Evolutionary conservation across 2,329 filamentous ascomycete species (phyloP), one percentile per base, ranked within the genome.

Genomic region (Amylocarpus encephaloides): DNA sequence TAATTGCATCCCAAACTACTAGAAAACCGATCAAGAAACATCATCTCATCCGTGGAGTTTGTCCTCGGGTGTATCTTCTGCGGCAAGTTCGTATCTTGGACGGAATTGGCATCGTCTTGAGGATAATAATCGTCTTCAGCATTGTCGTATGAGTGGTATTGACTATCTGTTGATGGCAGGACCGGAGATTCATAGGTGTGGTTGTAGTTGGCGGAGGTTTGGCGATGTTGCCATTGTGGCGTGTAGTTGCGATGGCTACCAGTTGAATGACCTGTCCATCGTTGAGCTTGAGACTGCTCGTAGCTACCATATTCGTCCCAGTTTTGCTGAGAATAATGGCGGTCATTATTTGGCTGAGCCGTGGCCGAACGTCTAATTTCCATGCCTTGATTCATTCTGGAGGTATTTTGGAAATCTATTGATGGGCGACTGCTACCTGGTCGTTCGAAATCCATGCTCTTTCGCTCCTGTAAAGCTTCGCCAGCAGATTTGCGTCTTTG

Each of bases 21-120:
- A 1, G 59, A 47, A 40, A 54, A 63, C 4, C 56, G 52, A 50
- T 63, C 60, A 2, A 62, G 40, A 10, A 59, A 51, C 3, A 62
- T 46, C 56, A 63, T 61, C 9, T 61, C 57, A 1, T 48, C 43
- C 2, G 60, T 62, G 1, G 51, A 56, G 22, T 46, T 55, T 2
- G 48, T 49, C 2, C 51, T 33, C 12, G 46, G 11, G 19, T 54
- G 48, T 13, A 54, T 48, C 3, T 35, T 32, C 26, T 49, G 46
- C 3, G 52, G 35, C 2, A 54, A 44, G 9, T 57, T 29, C 1
- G 33, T 34, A 18, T 43, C 47, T 10, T 43, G 10, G 11, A 12
- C 40, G 5, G 33, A 4, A 36, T 38, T 29, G 5, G 16, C 39
- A 11, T 52, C 46, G 13, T 18, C n/a, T 35, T 48, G 38, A 39